These are phyloP conservation scores for Penicillium sp. DNA, from an alignment of 2,329 filamentous ascomycete species.

Conservation along the genomic window DNA sequence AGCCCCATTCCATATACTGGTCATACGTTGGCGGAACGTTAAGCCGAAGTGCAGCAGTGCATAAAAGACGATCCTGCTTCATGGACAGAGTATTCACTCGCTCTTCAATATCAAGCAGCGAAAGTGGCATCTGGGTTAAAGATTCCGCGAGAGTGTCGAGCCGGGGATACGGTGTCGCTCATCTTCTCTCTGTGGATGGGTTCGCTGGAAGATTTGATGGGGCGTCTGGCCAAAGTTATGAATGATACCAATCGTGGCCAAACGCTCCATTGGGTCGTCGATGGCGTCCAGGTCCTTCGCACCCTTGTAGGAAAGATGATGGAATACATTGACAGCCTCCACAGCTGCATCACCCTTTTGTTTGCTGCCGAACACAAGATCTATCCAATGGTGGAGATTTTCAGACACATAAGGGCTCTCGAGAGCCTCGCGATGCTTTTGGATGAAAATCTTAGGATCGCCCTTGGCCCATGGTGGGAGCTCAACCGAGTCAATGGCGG, in stretches of 20 bases:
- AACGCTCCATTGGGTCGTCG: slow-evolving; percentile 79
- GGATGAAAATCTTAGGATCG: slow-evolving; percentile 91
- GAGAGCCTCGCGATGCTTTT: slow-evolving; percentile 91
- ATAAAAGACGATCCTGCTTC: slow-evolving; percentile 80
- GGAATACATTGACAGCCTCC: slow-evolving; percentile 92
- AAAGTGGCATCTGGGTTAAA: slow-evolving; percentile 75
- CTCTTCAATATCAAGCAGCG: slow-evolving; percentile 75
- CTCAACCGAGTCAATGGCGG: slow-evolving; percentile 78
- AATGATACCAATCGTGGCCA: slow-evolving; percentile 91
- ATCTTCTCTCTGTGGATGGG: slow-evolving; percentile 76
- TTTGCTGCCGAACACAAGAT: slow-evolving; percentile 90
- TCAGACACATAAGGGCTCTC: slow-evolving; percentile 91
- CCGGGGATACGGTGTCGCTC: slow-evolving; percentile 62
- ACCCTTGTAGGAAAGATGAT: slow-evolving; percentile 91
- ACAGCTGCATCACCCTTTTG: slow-evolving; percentile 90
- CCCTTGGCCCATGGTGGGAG: slow-evolving; percentile 97
- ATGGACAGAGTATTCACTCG: slow-evolving; percentile 75
- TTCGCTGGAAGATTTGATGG: slow-evolving; percentile 83
- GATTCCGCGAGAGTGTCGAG: slow-evolving; percentile 77
- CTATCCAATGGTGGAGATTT: slow-evolving; percentile 91
- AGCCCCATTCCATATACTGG: slow-evolving; percentile 94
- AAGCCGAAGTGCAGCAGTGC: slow-evolving; percentile 78
- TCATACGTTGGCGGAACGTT: slow-evolving; percentile 86
- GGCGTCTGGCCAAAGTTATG: slow-evolving; percentile 99
- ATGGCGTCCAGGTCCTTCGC: slow-evolving; percentile 92